These are phyloP conservation scores for Penicillium polonicum DNA, from an alignment of 2,329 filamentous ascomycete genomes.

Conservation along the genomic window DNA sequence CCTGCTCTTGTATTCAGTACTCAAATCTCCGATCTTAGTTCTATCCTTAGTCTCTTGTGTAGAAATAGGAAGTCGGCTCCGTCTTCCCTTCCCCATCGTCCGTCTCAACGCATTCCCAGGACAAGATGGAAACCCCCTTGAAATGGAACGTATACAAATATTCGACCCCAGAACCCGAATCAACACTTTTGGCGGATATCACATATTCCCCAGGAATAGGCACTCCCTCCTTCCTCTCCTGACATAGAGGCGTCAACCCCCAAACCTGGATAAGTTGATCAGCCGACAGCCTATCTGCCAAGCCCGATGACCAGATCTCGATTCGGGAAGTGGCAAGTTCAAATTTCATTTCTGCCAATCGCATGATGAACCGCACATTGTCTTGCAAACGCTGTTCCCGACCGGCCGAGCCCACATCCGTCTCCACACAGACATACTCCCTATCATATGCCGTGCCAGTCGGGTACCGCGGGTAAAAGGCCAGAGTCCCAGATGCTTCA, in stretches of 20 bases:
- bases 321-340: slow-evolving; percentile 10
- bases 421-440: slow-evolving; percentile 36
- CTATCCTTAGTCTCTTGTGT: not conserved
- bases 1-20: not conserved
- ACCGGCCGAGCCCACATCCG: not conserved
- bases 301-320: slow-evolving; percentile 13
- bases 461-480: slow-evolving; percentile 62
- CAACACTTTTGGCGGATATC: slow-evolving; percentile 11
- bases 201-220: slow-evolving; percentile 13
- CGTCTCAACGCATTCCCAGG: slow-evolving; percentile 19
- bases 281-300: not conserved
- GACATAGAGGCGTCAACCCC: slow-evolving; percentile 4
- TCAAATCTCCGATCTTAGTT: not conserved
- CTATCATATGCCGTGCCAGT: slow-evolving; percentile 46
- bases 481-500: slow-evolving; percentile 58
- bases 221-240: not conserved
- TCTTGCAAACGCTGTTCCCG: not conserved
- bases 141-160: slow-evolving; percentile 29
- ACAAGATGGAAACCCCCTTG: slow-evolving; percentile 28
- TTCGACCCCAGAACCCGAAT: not conserved
- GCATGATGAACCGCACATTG: slow-evolving; percentile 16
- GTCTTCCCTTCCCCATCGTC: not conserved
- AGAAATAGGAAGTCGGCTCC: not conserved
- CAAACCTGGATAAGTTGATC: slow-evolving; percentile 9
- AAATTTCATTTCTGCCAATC: slow-evolving; percentile 7